Evolutionary conservation across 371 early-diverging fungal genomes (phyloP).

Genomic region (Batkoa obscura): DNA sequence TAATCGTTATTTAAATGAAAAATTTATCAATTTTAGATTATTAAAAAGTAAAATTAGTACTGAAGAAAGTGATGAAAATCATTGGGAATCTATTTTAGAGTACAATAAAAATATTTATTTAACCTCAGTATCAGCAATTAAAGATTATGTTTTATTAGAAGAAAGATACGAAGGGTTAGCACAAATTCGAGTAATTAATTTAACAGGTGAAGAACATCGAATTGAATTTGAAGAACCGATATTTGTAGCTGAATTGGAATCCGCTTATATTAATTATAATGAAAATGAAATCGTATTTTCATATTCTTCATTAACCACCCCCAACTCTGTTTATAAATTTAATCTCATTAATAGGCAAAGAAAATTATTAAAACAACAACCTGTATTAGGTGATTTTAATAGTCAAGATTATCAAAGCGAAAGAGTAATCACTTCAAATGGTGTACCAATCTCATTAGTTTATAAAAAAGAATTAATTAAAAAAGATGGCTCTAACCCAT

Average conservation of each 20-base stretch:
- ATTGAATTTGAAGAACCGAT: slow-evolving; percentile 33
- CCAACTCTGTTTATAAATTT: slow-evolving; percentile 32
- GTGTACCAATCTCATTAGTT: slow-evolving; percentile 5
- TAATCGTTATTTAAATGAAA: slow-evolving; percentile 14
- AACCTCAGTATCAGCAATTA: neutral
- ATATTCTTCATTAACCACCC: slow-evolving; percentile 29
- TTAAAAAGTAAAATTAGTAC: slow-evolving; percentile 30
- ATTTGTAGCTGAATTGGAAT: slow-evolving; percentile 27
- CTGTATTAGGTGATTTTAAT: slow-evolving; percentile 9
- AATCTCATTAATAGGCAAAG: slow-evolving; percentile 22
- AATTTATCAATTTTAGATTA: slow-evolving; percentile 27
- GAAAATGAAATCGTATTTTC: slow-evolving; percentile 20
- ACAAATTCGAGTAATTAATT: slow-evolving; percentile 22
- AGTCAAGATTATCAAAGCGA: neutral
- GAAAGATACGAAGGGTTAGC: slow-evolving; percentile 38
- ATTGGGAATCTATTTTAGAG: slow-evolving; percentile 1
- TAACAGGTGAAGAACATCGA: slow-evolving; percentile 6
- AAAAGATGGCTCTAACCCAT: slow-evolving; percentile 6
- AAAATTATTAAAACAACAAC: slow-evolving; percentile 23
- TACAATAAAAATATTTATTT: slow-evolving; percentile 1
- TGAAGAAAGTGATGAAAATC: slow-evolving; percentile 19
- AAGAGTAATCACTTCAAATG: neutral
- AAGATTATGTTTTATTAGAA: slow-evolving; percentile 21
- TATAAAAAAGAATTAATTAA: neutral
- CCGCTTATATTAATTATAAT: slow-evolving; percentile 17